phyloP scores from a whole-genome alignment of 768 basidiomycete genomes.

The Amanita molliuscula region DNA sequence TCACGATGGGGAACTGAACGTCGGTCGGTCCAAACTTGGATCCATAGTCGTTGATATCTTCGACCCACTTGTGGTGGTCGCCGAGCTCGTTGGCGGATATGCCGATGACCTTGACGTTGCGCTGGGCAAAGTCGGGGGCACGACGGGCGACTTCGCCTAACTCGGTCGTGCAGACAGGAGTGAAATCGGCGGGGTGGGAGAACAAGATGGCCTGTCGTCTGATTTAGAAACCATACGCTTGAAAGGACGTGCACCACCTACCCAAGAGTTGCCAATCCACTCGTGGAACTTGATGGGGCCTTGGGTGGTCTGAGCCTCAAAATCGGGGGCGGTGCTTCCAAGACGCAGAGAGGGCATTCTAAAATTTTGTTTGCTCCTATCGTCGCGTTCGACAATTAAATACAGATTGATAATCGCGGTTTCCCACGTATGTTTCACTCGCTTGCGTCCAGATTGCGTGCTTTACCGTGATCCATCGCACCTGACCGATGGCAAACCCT shows the following conservation, averaged over 20 bases:
- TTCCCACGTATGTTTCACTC: slow-evolving; percentile 45
- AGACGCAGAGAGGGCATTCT: slow-evolving; percentile 57
- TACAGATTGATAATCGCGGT: slow-evolving; percentile 32
- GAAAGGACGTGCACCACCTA: slow-evolving; percentile 20
- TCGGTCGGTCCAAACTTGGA: slow-evolving; percentile 57
- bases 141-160: slow-evolving; percentile 92
- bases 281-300: slow-evolving; percentile 90
- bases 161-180: slow-evolving; percentile 95
- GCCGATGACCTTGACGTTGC: slow-evolving; percentile 89
- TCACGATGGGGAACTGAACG: slow-evolving; percentile 87
- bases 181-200: slow-evolving; percentile 91
- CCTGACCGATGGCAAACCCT: background rate
- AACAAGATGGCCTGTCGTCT: slow-evolving; percentile 68
- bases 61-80: slow-evolving; percentile 80
- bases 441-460: slow-evolving; percentile 35
- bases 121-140: slow-evolving; percentile 71
- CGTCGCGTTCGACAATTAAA: background rate
- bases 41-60: slow-evolving; percentile 81
- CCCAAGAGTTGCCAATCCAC: slow-evolving; percentile 86
- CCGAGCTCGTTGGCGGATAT: slow-evolving; percentile 85
- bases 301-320: slow-evolving; percentile 79
- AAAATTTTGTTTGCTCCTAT: background rate
- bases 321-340: slow-evolving; percentile 85
- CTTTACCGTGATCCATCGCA: slow-evolving; percentile 10
- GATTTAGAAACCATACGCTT: background rate